These are phyloP conservation scores for Pyrus hybrid DNA, from an alignment of 331 rosid species.

Conservation along the genomic window DNA sequence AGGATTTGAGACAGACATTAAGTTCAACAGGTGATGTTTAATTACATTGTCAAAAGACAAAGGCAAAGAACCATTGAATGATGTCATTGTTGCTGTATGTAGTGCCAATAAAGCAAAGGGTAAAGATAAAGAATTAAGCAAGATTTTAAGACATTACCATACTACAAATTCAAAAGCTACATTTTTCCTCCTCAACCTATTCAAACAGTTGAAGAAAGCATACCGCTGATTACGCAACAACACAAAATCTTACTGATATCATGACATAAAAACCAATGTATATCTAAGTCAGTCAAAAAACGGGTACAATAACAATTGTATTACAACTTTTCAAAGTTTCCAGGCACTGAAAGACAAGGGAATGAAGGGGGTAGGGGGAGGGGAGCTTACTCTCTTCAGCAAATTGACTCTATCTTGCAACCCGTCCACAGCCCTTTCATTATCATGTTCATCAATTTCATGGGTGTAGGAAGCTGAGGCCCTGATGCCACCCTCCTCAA, in stretches of 20 bases:
- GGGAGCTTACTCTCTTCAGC: constrained; percentile 68
- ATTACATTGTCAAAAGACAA: too few species aligned
- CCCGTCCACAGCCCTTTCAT: constrained; percentile 77
- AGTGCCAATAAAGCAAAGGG: too few species aligned
- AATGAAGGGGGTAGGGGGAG: background rate
- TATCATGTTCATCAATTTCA: constrained; percentile 91
- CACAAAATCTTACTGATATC: background rate
- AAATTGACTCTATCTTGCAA: constrained; percentile 87
- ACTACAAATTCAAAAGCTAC: background rate
- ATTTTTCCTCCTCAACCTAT: background rate
- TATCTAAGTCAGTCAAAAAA: background rate
- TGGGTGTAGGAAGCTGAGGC: constrained; percentile 76
- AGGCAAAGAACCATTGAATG: too few species aligned
- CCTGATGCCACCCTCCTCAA: constrained; percentile 95
- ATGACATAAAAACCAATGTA: background rate
- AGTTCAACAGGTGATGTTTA: too few species aligned
- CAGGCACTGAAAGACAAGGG: background rate
- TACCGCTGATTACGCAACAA: background rate
- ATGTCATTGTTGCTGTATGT: too few species aligned
- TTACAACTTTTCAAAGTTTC: background rate
- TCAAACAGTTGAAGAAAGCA: background rate
- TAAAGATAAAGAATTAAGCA: background rate
- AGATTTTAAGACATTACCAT: background rate
- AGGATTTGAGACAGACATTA: too few species aligned
- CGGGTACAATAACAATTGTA: background rate